Conservation (phyloP, 2,329 filamentous ascomycete genomes). For the Aspergillus costaricaensis region DNA sequence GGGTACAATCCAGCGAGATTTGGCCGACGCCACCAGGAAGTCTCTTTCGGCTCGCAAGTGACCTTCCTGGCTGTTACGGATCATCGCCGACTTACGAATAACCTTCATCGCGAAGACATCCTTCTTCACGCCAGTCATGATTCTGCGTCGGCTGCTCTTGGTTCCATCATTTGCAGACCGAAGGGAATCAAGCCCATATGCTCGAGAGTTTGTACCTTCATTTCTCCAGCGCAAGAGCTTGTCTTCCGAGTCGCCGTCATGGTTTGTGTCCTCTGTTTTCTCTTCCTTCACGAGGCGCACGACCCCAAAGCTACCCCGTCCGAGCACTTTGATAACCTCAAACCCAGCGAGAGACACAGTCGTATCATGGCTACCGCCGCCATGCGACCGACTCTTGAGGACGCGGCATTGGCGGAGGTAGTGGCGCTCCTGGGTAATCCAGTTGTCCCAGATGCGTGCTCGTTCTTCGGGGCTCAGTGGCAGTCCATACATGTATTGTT, state of each 20-base stretch:
- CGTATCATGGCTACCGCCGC: constrained; percentile 41
- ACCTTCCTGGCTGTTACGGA: constrained; percentile 86
- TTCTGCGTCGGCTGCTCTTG: constrained; percentile 30
- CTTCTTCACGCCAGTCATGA: constrained; percentile 41
- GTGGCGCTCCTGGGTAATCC: constrained; percentile 68
- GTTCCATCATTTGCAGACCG: constrained; percentile 25
- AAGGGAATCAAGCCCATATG: constrained; percentile 16
- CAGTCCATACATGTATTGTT: constrained; percentile 62
- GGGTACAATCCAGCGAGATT: constrained; percentile 87
- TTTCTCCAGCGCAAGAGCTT: constrained; percentile 9
- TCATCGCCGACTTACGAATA: constrained; percentile 90
- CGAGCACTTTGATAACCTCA: constrained; percentile 77
- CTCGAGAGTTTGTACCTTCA: constrained; percentile 16
- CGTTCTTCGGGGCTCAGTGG: constrained; percentile 59
- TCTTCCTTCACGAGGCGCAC: constrained; percentile 81
- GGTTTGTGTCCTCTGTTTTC: constrained; percentile 2
- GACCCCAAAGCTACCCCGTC: constrained; percentile 92
- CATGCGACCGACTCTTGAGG: constrained; percentile 64
- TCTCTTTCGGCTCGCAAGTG: constrained; percentile 90
- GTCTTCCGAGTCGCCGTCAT: background rate
- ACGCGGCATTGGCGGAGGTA: constrained; percentile 73
- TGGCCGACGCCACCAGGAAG: constrained; percentile 84
- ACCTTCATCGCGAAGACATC: constrained; percentile 95
- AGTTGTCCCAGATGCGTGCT: constrained; percentile 58
- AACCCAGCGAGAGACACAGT: constrained; percentile 66